A percentile compares a stretch with the other conserved stretches of the same genome.
Conservation (phyloP, 2,329 filamentous ascomycete genomes). For the Clonostachys chloroleuca region DNA sequence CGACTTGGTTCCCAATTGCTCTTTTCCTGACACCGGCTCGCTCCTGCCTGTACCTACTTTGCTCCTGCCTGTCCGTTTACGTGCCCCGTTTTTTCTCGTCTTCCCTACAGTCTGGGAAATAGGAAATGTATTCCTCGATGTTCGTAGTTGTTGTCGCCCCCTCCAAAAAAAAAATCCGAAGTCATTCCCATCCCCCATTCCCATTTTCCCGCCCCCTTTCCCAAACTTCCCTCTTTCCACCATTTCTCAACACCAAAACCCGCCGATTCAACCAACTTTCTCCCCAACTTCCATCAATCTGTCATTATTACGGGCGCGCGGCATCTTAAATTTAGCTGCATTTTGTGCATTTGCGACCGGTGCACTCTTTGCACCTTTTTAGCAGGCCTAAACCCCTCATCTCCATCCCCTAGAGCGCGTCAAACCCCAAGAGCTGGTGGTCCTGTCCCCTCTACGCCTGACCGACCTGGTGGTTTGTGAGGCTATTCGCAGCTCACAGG, state of each 20-base stretch:
- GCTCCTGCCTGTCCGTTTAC: neutral
- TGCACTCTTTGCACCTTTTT: conserved; percentile 16
- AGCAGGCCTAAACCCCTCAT: neutral
- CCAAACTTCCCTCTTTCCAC: conserved; percentile 25
- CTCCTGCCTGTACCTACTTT: neutral
- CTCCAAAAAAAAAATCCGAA: conserved; percentile 38
- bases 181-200: conserved; percentile 36
- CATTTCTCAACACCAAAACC: conserved; percentile 14
- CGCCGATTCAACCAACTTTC: conserved; percentile 15
- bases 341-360: conserved; percentile 22
- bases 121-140: conserved; percentile 28
- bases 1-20: neutral
- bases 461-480: conserved; percentile 19
- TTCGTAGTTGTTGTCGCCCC: conserved; percentile 11
- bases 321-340: conserved; percentile 28
- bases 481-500: conserved; percentile 27
- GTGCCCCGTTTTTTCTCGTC: conserved; percentile 40
- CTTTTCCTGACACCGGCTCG: neutral
- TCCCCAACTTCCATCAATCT: conserved; percentile 31
- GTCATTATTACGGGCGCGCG: conserved; percentile 21
- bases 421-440: conserved; percentile 4
- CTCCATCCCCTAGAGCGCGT: neutral
- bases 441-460: conserved; percentile 1
- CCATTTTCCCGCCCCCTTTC: conserved; percentile 8
- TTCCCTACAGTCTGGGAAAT: conserved; percentile 34